These are phyloP conservation scores for Hericium rajendrae DNA, from an alignment of 768 basidiomycete species.

Conservation along the genomic window DNA sequence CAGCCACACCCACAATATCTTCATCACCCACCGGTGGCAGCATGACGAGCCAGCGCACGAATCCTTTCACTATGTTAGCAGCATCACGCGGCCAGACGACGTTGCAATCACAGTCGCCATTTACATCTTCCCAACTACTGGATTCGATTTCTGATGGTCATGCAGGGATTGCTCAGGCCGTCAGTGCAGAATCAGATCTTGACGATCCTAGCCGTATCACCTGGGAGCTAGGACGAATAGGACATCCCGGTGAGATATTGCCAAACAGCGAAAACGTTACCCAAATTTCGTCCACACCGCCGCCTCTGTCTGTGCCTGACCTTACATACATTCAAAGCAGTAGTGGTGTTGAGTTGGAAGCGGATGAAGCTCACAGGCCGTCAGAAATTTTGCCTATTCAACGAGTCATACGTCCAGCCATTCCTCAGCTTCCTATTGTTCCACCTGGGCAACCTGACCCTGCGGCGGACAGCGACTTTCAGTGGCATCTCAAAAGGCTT, in stretches of 20 bases:
- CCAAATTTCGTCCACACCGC: conserved; percentile 54
- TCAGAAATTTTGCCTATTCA: no score
- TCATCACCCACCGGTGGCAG: conserved; percentile 34
- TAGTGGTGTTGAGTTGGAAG: no score
- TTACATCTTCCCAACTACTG: conserved; percentile 35
- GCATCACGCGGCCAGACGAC: conserved; percentile 31
- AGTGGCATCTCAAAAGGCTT: conserved; percentile 44
- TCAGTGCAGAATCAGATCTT: conserved; percentile 15
- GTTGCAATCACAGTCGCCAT: conserved; percentile 50
- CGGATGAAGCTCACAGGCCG: no score
- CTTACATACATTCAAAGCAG: no score
- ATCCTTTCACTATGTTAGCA: conserved; percentile 77
- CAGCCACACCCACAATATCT: conserved; percentile 48
- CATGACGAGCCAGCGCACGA: conserved; percentile 62
- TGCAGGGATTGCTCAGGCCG: neutral
- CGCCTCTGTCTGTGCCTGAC: conserved; percentile 4
- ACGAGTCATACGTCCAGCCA: no score
- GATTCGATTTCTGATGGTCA: conserved; percentile 18
- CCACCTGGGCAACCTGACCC: neutral
- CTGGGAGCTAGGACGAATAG: no score
- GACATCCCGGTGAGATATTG: no score
- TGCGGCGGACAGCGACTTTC: conserved; percentile 36
- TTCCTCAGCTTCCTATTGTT: conserved; percentile 1
- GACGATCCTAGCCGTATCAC: conserved; percentile 26
- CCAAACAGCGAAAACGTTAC: conserved; percentile 38